Base-by-base conservation (phyloP, 768 basidiomycete species). In the Tylopilus subfusipes region DNA sequence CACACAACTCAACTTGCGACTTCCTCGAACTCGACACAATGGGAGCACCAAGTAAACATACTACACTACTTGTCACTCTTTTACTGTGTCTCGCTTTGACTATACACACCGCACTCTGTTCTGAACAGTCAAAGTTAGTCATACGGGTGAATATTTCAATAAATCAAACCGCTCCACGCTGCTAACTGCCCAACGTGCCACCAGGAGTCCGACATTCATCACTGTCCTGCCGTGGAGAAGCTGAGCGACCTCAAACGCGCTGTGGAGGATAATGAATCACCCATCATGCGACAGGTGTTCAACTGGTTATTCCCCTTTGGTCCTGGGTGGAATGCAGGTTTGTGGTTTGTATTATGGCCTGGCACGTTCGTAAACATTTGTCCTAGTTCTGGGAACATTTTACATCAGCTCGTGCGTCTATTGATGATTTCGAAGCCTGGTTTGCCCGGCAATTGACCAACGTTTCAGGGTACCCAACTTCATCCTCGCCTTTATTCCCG, bases 401-500 rank as follows among this genome's bases (percentile, higher is more conserved):
- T 95, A 95, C 76, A 95, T 95, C 73, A 93, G 90, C 78, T 95
- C 92, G 93, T 94, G 69, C 66, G 90, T 81, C 56, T 49, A 50
- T 56, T 57, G 52, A 38, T 42, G 54, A 43, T 54, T 55, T 57
- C 54, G 52, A 55, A 60, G 56, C 58, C 52, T 50, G 60, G 51
- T 56, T 54, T 49, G 50, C 68, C 59, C 57, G 58, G 54, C 43
- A 29, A 54, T 47, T 53, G 18, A 50, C 57, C 53, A 59, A 62
- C 60, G 65, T 66, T 55, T 57, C 67, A 94, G 92, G 34, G 83
- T 95, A 53, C 93, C 93, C 46, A 97, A 97, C 74, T 90, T 97
- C 63, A 93, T 97, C 58, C 86, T 97, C 49, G 90, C 90, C 6
- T 93, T 95, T 68, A 95, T 96, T 62, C 93, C 93, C 27, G 88